A percentile compares a stretch with the other conserved stretches of the same genome.
Evolutionary conservation across 2,329 filamentous ascomycete species (phyloP).

Genomic region (Fusarium sulawesiense): DNA sequence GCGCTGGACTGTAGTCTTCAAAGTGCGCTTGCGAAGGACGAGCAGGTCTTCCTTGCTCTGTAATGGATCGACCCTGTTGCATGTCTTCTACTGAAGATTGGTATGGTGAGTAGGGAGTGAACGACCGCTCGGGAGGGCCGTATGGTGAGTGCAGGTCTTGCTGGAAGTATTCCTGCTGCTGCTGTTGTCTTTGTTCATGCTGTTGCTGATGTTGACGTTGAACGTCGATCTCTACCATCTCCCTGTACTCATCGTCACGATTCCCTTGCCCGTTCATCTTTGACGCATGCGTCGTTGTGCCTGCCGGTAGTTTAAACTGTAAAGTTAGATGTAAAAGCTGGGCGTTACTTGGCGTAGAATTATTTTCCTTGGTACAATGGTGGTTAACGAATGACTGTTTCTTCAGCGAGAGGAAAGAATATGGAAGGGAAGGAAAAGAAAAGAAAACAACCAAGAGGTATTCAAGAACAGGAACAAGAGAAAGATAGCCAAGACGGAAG

Average conservation of each 20-base stretch:
- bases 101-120: constrained; percentile 35
- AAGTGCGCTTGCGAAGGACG: constrained; percentile 31
- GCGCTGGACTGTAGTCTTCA: constrained; percentile 42
- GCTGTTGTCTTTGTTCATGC: constrained; percentile 41
- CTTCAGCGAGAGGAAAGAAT: constrained; percentile 9
- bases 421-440: constrained; percentile 20
- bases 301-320: background rate
- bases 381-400: constrained; percentile 29
- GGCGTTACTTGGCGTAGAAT: constrained; percentile 14
- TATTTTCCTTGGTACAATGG: background rate
- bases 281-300: constrained; percentile 35
- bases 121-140: constrained; percentile 28
- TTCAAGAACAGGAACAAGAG: constrained; percentile 31
- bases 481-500: constrained; percentile 9
- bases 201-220: constrained; percentile 46
- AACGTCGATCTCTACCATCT: constrained; percentile 53
- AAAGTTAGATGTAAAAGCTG: constrained; percentile 5
- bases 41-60: constrained; percentile 39
- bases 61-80: constrained; percentile 46
- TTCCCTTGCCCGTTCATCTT: constrained; percentile 49
- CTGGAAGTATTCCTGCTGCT: constrained; percentile 39
- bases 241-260: constrained; percentile 46
- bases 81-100: constrained; percentile 41
- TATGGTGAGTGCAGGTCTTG: constrained; percentile 41
- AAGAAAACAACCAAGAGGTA: constrained; percentile 17